These are phyloP conservation scores for Lichtheimia ramosa DNA, from an alignment of 371 early-diverging fungal genomes.

Conservation along the genomic window DNA sequence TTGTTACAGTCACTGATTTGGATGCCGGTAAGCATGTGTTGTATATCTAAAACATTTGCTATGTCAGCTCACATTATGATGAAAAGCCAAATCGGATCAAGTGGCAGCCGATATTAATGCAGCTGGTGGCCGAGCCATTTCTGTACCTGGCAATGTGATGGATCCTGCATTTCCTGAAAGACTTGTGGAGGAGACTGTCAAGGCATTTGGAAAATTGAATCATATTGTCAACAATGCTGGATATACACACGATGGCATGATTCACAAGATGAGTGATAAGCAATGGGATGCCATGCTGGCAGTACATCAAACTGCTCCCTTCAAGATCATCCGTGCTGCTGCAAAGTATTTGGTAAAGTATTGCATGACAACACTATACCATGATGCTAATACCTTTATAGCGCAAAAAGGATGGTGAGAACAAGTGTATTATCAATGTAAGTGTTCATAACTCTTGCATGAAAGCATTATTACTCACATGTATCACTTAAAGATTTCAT, in stretches of 20 bases:
- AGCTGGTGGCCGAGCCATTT: constrained; percentile 58
- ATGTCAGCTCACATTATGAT: not conserved
- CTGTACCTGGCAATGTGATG: constrained; percentile 56
- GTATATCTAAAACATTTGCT: not conserved
- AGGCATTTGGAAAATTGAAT: constrained; percentile 66
- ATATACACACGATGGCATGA: constrained; percentile 68
- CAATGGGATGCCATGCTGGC: constrained; percentile 68
- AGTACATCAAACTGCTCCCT: constrained; percentile 70
- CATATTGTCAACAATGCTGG: constrained; percentile 74
- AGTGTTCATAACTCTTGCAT: not conserved
- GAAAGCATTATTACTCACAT: not conserved
- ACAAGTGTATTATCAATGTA: constrained; percentile 57
- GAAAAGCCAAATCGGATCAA: constrained; percentile 52
- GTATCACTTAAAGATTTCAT: constrained; percentile 50
- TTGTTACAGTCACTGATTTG: constrained; percentile 72
- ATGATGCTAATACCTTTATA: not conserved
- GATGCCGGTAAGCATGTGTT: constrained; percentile 27
- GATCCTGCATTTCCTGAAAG: constrained; percentile 56
- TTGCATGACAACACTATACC: too few relatives aligned
- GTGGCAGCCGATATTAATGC: constrained; percentile 63
- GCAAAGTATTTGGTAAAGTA: constrained; percentile 45
- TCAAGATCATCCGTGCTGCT: constrained; percentile 68
- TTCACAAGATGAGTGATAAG: constrained; percentile 69
- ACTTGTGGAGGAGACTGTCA: constrained; percentile 57
- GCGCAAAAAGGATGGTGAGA: constrained; percentile 47